These are phyloP conservation scores for Sporothrix globosa DNA, from an alignment of 2,329 filamentous ascomycete genomes.

Conservation along the genomic window DNA sequence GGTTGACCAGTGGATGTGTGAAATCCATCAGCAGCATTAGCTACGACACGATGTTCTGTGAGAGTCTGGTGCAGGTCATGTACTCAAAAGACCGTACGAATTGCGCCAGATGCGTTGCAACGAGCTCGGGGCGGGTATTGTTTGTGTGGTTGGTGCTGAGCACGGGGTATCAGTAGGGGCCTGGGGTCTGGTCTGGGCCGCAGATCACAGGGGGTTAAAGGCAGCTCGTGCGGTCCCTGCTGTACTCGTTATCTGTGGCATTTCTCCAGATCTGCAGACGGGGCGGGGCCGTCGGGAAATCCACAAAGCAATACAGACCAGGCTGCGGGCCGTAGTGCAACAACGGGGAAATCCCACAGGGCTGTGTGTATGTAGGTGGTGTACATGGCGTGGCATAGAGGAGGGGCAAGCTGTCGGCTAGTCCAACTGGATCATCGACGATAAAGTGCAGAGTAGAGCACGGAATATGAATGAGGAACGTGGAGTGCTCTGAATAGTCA, in stretches of 20 bases:
- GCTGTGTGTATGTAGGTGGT: background rate
- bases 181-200: background rate
- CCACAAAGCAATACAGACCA: background rate
- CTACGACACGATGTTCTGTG: background rate
- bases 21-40: background rate
- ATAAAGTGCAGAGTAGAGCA: background rate
- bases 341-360: slow-evolving; percentile 14
- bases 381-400: background rate
- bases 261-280: slow-evolving; percentile 19
- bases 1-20: slow-evolving; percentile 4
- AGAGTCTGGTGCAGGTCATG: background rate
- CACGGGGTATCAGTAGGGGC: too few species aligned
- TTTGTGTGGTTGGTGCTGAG: background rate
- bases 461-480: background rate
- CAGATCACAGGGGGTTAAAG: background rate
- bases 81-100: background rate
- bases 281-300: background rate
- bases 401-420: background rate
- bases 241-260: background rate
- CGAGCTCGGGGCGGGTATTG: slow-evolving; percentile 4
- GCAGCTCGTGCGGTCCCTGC: background rate
- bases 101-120: background rate
- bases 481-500: background rate
- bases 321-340: background rate
- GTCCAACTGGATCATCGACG: background rate